Base-by-base conservation (phyloP, 2,329 filamentous ascomycete species). In the Kalaharituber pfeilii region DNA sequence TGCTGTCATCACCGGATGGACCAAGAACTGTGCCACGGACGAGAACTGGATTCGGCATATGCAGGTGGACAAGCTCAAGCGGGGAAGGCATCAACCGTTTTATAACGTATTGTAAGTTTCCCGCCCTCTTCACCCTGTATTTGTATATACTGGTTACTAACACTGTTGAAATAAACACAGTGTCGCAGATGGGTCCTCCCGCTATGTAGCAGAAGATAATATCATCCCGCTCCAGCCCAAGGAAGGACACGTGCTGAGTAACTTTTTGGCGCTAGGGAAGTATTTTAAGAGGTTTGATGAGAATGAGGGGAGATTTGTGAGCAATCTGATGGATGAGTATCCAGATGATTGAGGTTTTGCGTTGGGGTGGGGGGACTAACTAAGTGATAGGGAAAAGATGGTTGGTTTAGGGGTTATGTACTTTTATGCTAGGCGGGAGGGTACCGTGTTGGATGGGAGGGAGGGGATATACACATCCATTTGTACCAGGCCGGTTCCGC, bases 1-100 rank as follows among this genome's bases (percentile, higher is more conserved):
- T 50, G 88, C 82, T 18, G 76, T 93, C 25, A 84, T 98, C 56
- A 85, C 83, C 13, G 88, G 88, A n/a, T 98, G 89, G 88, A 81
- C 15, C 60, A 64, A 53, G 64, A 63, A 44, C 57, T 62, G 69
- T 68, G 57, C 68, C 69, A 25, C 72, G 70, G 71, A 72, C 51
- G 79, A 80, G 61, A 73, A 72, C 56, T 83, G 75, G 81, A 81
- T 78, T 64, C 71, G 72, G 65, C 73, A 74, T 59, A 81, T 80
- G 74, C 70, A 72, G 49, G 77, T 84, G 8, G 79, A 82, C 66
- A 70, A 68, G 24, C 67, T 81, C 53, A 70, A 72, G n/a, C 69
- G 72, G 52, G 81, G 79, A 1, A 71, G 76, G 47, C 69, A 77
- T 57, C 81, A 86, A 68, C 80, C 80, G 29, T 94, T 86, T 63